phyloP scores from a whole-genome alignment of 1,284 basidiomycete species.

The Rhizoctonia solani region DNA sequence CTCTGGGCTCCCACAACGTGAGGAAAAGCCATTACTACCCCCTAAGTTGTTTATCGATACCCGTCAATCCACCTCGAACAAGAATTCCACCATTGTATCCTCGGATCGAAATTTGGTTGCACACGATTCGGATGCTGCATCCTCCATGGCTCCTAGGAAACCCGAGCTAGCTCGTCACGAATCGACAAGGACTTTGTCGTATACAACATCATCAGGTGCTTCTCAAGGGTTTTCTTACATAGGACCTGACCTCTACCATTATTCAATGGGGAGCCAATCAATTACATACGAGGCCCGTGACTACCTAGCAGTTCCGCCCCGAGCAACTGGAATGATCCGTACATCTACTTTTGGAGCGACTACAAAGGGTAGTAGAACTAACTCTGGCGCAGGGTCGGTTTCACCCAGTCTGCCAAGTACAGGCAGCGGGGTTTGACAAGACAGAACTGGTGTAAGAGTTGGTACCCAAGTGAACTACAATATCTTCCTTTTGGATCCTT shows the following conservation, averaged over 20 bases:
- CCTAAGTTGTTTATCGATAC: not conserved
- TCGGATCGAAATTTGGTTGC: not conserved
- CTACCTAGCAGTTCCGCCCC: conserved; percentile 2
- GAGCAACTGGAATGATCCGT: not conserved
- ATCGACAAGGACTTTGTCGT: conserved; percentile 1
- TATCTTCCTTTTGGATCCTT: too few relatives aligned
- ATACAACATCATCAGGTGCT: not conserved
- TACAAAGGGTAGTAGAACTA: not conserved
- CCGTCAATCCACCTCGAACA: not conserved
- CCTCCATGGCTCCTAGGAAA: not conserved
- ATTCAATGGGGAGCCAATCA: conserved; percentile 9
- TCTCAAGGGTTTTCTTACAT: conserved; percentile 13
- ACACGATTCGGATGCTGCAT: conserved; percentile 12
- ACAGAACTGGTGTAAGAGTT: too few relatives aligned
- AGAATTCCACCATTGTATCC: too few relatives aligned
- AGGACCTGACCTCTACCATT: conserved; percentile 8
- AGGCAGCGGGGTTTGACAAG: too few relatives aligned
- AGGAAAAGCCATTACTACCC: not conserved
- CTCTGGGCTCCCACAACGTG: not conserved
- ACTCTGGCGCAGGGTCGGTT: too few relatives aligned
- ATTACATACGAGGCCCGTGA: not conserved
- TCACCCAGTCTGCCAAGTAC: too few relatives aligned
- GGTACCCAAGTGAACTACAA: too few relatives aligned
- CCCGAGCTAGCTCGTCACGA: not conserved
- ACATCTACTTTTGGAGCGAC: not conserved